Evolutionary conservation across 805 yeast genomes (phyloP), one percentile per base, ranked within the genome.

Genomic region (Torulaspora franciscae): DNA sequence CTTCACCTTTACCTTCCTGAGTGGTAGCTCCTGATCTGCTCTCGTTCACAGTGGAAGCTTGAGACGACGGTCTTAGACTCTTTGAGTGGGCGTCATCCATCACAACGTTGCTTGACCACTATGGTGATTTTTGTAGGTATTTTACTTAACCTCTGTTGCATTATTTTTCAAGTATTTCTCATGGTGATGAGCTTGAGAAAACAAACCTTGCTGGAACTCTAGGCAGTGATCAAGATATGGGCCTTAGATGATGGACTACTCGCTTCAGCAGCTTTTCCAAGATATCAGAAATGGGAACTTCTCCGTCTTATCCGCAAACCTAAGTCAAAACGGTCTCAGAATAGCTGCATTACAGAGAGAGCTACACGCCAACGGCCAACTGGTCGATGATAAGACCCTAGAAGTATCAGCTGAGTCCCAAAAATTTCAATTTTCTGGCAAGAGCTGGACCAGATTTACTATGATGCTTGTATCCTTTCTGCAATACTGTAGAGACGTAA

Each of bases 391-490:
- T 29, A 50, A 48, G 30, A 33, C 38, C 2, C 6, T 59, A 1
- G 61, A 58, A 13, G 46, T 43, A 14, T 22, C 52, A 6, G 53
- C 57, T 1, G 61, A 56, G 4, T n/a, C 42, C 15, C 54, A 52
- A 26, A 23, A 25, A 2, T 54, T 52, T 13, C 40, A 45, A 28
- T 49, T 53, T 24, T 26, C 46, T 24, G 54, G 49, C 11, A 48
- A 46, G 15, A 54, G 49, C 7, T 60, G 65, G 65, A 51, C 59
- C 5, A 76, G 79, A 6, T 77, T 80, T 49, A 71, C 69, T 34
- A 74, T 71, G 37, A 65, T 80, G 53, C 66, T 74, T 1, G 57
- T 58, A 1, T 65, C 78, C 2, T 82, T 78, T 56, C 56, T 82
- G 10, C 56, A 59, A 28, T 68, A 76, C 42, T 66, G 78, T 46